Base-by-base conservation (phyloP, 1,139 yeast species). In the Pichia sp. region DNA sequence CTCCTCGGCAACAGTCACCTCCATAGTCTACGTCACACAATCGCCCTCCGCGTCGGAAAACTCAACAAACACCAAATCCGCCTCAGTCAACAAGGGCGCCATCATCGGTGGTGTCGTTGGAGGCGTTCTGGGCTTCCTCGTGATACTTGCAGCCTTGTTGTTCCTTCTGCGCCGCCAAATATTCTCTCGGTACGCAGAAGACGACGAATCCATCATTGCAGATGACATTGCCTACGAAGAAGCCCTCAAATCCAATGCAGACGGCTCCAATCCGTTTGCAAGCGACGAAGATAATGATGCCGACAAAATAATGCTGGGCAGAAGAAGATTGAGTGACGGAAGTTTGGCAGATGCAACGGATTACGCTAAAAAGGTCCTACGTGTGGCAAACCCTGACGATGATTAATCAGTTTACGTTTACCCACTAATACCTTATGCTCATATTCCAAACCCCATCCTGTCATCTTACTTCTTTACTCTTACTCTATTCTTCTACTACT, bases 341-440 rank as follows among this genome's bases (percentile, higher is more conserved):
- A 80, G 87, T 29, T 75, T 87, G 59, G 92, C 89, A 11, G 95
- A 87, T 67, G 90, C 86, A 60, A 80, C 87, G 11, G 93, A 87
- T 67, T 86, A 86, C 70, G 78, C 86, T 50, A 76, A 90, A 62
- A 85, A 86, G 70, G 81, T 85, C 38, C 73, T 87, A 54, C 82
- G 85, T 58, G 92, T 87, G 30, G 86, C 90, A 47, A 87, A 86
- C 65, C 90, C 92, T 8, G 90, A 84, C 50, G 78, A 76, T 61
- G 56, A 57, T 16, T 49, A 30, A 36, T 10, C 5, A 6, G 8
- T n/a, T n/a, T 19, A 42, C 11, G 4, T 34, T 34, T 11, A 11
- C n/a, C 15, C 23, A 8, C n/a, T 40, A n/a, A 31, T 31, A 3
- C 34, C 34, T 31, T 31, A 19, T 19, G 23, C 23, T 19, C 2